These are phyloP conservation scores for Diaporthe australafricana DNA, from an alignment of 2,329 filamentous ascomycete species.

Conservation along the genomic window DNA sequence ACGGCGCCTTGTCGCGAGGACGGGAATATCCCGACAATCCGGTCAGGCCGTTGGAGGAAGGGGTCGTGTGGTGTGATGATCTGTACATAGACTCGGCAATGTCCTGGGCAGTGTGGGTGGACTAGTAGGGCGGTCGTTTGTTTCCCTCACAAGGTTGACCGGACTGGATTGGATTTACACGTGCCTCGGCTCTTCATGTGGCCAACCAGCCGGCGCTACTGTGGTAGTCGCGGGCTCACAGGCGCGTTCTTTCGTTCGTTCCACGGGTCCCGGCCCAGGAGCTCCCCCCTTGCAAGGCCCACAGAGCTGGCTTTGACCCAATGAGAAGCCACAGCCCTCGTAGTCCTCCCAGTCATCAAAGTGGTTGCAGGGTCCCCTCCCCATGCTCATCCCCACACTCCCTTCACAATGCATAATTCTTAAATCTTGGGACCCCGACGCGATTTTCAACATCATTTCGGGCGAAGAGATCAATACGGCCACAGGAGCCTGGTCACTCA, in stretches of 20 bases:
- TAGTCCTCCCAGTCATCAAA: too few relatives aligned
- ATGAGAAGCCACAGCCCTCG: neutral
- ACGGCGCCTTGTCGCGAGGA: constrained; percentile 20
- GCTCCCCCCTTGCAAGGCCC: neutral
- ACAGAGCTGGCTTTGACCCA: neutral
- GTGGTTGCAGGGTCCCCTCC: constrained; percentile 20
- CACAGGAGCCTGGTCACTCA: constrained; percentile 15
- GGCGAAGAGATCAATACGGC: constrained; percentile 17
- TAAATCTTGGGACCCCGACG: constrained; percentile 26
- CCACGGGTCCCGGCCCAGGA: constrained; percentile 10
- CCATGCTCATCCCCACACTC: constrained; percentile 21
- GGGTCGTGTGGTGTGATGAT: constrained; percentile 18
- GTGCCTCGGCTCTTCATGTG: constrained; percentile 36
- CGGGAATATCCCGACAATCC: constrained; percentile 17
- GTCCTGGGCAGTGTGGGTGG: constrained; percentile 4
- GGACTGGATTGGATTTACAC: constrained; percentile 15
- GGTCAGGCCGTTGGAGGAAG: constrained; percentile 11
- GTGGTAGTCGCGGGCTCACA: constrained; percentile 6
- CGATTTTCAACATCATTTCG: constrained; percentile 25
- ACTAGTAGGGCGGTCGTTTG: neutral
- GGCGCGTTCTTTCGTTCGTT: constrained; percentile 13
- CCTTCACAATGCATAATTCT: constrained; percentile 21
- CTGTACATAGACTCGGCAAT: constrained; percentile 22
- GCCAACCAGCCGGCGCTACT: neutral
- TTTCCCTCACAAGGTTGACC: neutral